These are phyloP conservation scores for Leucocoprinus leucothites DNA, from an alignment of 768 basidiomycete species.

Conservation along the genomic window DNA sequence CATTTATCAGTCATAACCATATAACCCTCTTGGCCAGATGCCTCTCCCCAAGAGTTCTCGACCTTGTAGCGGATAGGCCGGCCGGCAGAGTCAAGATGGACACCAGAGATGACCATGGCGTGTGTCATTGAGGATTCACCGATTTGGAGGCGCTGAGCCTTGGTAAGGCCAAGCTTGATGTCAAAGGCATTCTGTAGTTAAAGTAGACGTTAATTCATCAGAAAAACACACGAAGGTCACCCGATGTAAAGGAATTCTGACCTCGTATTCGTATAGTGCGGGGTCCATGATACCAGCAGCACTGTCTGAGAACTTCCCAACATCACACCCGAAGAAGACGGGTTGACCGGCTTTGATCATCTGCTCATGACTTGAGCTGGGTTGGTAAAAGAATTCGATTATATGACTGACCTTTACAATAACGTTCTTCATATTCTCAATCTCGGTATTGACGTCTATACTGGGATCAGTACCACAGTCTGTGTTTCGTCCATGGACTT, in stretches of 20 bases:
- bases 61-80: conserved; percentile 90
- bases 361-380: conserved; percentile 20
- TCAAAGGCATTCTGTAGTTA: conserved; percentile 69
- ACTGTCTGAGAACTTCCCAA: conserved; percentile 79
- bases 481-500: conserved; percentile 21
- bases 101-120: conserved; percentile 92
- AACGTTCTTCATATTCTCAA: conserved; percentile 74
- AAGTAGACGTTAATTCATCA: background rate
- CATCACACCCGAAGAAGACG: conserved; percentile 96
- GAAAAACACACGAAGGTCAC: background rate
- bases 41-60: conserved; percentile 92
- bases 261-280: conserved; percentile 79
- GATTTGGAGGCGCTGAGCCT: conserved; percentile 79
- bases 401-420: conserved; percentile 58
- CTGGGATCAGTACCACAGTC: background rate
- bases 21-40: conserved; percentile 77
- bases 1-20: conserved; percentile 91
- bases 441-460: conserved; percentile 86
- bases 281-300: conserved; percentile 83
- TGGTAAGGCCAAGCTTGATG: conserved; percentile 74
- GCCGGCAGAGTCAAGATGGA: conserved; percentile 76
- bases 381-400: too few species aligned
- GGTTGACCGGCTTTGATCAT: conserved; percentile 85
- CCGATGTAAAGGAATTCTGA: conserved; percentile 21
- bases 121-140: conserved; percentile 93